Conservation (phyloP, 2,329 filamentous ascomycete species). For the Lasiodiplodia sp. region DNA sequence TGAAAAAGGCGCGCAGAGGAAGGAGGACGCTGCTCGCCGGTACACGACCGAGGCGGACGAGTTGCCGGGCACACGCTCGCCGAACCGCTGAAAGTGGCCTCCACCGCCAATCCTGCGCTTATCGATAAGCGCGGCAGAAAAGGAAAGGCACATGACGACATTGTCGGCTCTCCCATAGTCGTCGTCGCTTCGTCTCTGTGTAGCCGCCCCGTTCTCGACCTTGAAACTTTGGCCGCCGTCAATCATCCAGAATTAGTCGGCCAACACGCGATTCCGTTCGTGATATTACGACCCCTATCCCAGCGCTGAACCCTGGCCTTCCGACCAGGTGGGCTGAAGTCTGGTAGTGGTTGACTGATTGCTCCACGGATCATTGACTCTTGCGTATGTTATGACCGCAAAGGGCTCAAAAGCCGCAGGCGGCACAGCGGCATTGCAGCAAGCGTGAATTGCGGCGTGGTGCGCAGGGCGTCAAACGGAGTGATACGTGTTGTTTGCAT, state of each 20-base stretch:
- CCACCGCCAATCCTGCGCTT: slow-evolving; percentile 14
- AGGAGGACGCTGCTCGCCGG: slow-evolving; percentile 18
- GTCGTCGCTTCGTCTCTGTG: too few relatives aligned
- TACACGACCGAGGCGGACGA: slow-evolving; percentile 26
- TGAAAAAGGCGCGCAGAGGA: slow-evolving; percentile 26
- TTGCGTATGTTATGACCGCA: neutral
- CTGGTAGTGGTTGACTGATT: neutral
- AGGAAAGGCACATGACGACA: slow-evolving; percentile 5
- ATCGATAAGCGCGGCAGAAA: slow-evolving; percentile 22
- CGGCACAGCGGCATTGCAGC: neutral
- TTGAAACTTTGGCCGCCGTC: neutral
- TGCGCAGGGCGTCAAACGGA: neutral
- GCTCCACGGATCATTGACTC: neutral
- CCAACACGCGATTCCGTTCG: neutral
- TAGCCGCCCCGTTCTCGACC: too few relatives aligned
- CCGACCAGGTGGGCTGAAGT: neutral
- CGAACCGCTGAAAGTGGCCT: slow-evolving; percentile 19
- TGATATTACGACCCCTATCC: too few relatives aligned
- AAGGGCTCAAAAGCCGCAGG: too few relatives aligned
- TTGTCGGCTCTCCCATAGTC: neutral
- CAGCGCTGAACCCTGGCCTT: neutral
- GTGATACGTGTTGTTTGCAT: too few relatives aligned
- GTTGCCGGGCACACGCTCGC: slow-evolving; percentile 24
- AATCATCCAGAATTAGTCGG: neutral
- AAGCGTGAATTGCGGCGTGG: neutral